Percentiles rank a stretch among this genome's conserved stretches.
These are phyloP conservation scores for Aspergillus amoenus DNA, from an alignment of 2,329 filamentous ascomycete species.

Conservation along the genomic window DNA sequence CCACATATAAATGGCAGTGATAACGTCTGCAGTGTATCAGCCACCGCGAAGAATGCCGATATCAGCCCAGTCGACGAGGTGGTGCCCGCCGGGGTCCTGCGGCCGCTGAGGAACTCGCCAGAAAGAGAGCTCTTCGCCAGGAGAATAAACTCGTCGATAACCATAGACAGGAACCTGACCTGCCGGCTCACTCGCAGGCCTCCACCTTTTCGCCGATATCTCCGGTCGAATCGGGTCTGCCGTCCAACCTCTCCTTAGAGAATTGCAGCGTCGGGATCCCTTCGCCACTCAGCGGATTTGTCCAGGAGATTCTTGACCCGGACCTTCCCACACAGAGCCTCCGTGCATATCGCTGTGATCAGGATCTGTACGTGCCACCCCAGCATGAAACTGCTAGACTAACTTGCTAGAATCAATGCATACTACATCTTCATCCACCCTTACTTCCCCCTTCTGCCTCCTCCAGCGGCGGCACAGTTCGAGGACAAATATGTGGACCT, in stretches of 20 bases:
- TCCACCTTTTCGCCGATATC: background rate
- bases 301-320: background rate
- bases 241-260: background rate
- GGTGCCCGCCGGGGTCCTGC: slow-evolving; percentile 7
- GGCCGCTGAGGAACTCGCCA: background rate
- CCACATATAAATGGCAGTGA: background rate
- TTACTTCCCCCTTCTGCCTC: slow-evolving; percentile 24
- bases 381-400: background rate
- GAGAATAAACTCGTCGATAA: background rate
- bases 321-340: background rate
- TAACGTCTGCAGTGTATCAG: background rate
- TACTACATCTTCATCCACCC: slow-evolving; percentile 30
- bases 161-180: no score
- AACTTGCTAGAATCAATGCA: slow-evolving; percentile 20
- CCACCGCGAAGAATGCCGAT: slow-evolving; percentile 1
- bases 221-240: background rate
- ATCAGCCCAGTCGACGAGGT: slow-evolving; percentile 10
- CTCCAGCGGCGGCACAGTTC: slow-evolving; percentile 5
- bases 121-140: background rate
- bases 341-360: slow-evolving; percentile 1
- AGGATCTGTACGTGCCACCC: slow-evolving; percentile 6
- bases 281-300: background rate
- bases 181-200: background rate
- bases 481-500: slow-evolving; percentile 10
- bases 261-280: background rate